phyloP scores from a whole-genome alignment of 2,329 filamentous ascomycete species.

The Penicillium sp. region DNA sequence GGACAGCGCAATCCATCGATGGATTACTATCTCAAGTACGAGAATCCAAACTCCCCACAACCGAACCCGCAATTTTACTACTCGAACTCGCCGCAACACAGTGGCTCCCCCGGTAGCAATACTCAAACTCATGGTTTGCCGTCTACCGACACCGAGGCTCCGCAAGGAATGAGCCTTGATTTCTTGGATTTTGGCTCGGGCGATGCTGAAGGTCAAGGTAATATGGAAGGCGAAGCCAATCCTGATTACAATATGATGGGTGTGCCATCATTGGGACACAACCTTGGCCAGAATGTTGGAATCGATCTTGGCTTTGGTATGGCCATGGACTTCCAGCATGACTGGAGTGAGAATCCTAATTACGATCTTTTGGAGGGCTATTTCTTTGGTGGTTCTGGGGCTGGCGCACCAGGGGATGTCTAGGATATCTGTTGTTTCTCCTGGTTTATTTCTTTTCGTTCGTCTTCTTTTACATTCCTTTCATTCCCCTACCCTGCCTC shows the following conservation, averaged over 20 bases:
- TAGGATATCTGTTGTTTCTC: constrained; percentile 4
- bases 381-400: constrained; percentile 51
- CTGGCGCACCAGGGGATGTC: constrained; percentile 24
- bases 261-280: constrained; percentile 31
- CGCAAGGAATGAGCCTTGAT: constrained; percentile 48
- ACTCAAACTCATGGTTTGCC: constrained; percentile 23
- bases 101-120: constrained; percentile 30
- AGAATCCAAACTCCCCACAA: constrained; percentile 33
- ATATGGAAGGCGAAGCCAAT: constrained; percentile 29
- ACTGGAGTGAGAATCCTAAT: constrained; percentile 48
- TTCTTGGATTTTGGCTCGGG: constrained; percentile 53
- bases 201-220: constrained; percentile 26
- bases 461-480: neutral
- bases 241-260: constrained; percentile 28
- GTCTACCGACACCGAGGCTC: constrained; percentile 22
- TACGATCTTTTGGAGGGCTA: constrained; percentile 55
- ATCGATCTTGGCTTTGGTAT: constrained; percentile 47
- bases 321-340: constrained; percentile 47
- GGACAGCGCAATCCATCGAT: constrained; percentile 30
- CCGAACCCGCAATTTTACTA: constrained; percentile 35
- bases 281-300: constrained; percentile 39
- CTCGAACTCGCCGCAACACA: constrained; percentile 34
- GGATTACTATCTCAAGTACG: constrained; percentile 38
- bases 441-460: neutral
- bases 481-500: neutral